A percentile compares a stretch with the other conserved stretches of the same genome.
Evolutionary conservation across 1,139 yeast species (phyloP).

Genomic region (Hansenula sp.): DNA sequence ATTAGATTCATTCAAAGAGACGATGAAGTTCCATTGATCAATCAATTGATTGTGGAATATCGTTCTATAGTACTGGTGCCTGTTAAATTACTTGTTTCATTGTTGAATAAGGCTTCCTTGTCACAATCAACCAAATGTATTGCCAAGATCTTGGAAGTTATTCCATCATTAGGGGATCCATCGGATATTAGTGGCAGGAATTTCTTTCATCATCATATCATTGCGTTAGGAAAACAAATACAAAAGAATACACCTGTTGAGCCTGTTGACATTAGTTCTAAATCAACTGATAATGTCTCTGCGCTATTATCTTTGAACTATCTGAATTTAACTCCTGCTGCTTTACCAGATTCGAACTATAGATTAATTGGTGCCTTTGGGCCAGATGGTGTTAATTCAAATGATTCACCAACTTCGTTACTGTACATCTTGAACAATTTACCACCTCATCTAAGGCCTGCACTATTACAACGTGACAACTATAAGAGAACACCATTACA

Average conservation of each 20-base stretch:
- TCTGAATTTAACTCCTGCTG: constrained; percentile 41
- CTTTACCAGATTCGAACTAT: constrained; percentile 41
- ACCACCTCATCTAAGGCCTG: constrained; percentile 47
- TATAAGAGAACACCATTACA: constrained; percentile 85
- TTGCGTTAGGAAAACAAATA: constrained; percentile 60
- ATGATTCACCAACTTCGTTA: constrained; percentile 51
- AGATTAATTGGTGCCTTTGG: constrained; percentile 48
- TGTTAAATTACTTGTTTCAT: constrained; percentile 31
- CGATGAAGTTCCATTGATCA: constrained; percentile 38
- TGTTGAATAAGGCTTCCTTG: constrained; percentile 64
- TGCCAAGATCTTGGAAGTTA: constrained; percentile 44
- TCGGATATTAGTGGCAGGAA: constrained; percentile 79
- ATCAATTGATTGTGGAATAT: constrained; percentile 36
- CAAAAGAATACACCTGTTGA: constrained; percentile 5
- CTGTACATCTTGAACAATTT: constrained; percentile 49
- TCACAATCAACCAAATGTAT: constrained; percentile 51
- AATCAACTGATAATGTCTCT: constrained; percentile 3
- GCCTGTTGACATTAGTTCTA: not conserved
- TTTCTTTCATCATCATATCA: constrained; percentile 78
- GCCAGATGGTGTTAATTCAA: constrained; percentile 60
- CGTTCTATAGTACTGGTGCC: constrained; percentile 33
- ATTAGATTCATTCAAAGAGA: constrained; percentile 38
- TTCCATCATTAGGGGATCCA: constrained; percentile 53
- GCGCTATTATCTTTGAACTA: constrained; percentile 8
- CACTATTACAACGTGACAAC: constrained; percentile 64